Conservation (phyloP, 345 rosid genomes). For the Pugionium dolabratum region DNA sequence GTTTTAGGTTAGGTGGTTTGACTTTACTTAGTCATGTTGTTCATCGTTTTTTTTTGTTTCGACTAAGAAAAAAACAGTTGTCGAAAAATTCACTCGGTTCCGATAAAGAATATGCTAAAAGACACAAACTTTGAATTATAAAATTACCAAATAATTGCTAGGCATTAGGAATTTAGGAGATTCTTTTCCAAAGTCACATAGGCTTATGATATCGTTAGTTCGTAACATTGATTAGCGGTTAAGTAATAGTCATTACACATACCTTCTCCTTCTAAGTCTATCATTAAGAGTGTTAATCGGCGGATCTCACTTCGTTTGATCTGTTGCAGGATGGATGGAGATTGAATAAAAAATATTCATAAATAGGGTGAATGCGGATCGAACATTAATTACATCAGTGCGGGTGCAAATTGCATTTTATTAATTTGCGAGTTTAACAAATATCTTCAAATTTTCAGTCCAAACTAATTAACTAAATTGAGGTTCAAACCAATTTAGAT, state of each 20-base stretch:
- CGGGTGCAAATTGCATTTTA: too few species aligned
- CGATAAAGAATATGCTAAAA: conserved; percentile 33
- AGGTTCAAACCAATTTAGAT: too few species aligned
- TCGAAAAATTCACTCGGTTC: conserved; percentile 15
- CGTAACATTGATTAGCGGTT: conserved; percentile 32
- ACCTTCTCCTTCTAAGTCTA: not conserved
- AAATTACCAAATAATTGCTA: conserved; percentile 32
- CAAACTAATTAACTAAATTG: too few species aligned
- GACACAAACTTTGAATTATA: conserved; percentile 33
- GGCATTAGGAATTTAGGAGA: conserved; percentile 19
- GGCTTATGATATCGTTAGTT: not conserved
- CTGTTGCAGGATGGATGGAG: too few species aligned
- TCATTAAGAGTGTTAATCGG: too few species aligned
- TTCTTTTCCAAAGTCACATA: conserved; percentile 30
- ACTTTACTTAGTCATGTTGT: conserved; percentile 40
- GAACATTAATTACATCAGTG: too few species aligned
- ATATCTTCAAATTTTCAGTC: too few species aligned
- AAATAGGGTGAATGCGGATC: too few species aligned
- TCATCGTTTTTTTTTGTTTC: conserved; percentile 1
- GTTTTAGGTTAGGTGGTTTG: not conserved
- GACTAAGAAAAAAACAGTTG: conserved; percentile 9
- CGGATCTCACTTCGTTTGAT: too few species aligned
- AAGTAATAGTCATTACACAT: conserved; percentile 31
- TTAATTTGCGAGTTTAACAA: too few species aligned
- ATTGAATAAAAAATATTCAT: too few species aligned